Evolutionary conservation across 108 stramenopile species (phyloP).

Genomic region (Skeletonema marinoi): DNA sequence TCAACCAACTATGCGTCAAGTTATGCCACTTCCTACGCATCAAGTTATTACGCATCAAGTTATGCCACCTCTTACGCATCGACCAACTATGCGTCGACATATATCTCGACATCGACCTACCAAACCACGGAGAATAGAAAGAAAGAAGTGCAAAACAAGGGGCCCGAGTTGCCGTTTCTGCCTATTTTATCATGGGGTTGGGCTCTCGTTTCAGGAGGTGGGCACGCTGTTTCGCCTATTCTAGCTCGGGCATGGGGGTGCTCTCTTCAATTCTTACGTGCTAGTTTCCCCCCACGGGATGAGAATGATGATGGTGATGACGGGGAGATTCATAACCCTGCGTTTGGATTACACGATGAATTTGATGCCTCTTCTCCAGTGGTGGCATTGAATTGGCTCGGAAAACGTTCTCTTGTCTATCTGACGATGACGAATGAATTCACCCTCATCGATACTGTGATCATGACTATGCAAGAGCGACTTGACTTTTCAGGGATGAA

Average conservation of each 20-base stretch:
- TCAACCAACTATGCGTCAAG: not conserved
- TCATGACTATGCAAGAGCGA: slow-evolving; percentile 86
- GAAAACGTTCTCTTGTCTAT: slow-evolving; percentile 73
- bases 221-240: slow-evolving; percentile 71
- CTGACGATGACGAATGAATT: slow-evolving; percentile 75
- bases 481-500: slow-evolving; percentile 82
- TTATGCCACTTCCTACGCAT: slow-evolving; percentile 1
- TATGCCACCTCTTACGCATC: not conserved
- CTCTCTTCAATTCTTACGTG: slow-evolving; percentile 74
- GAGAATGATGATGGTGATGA: slow-evolving; percentile 34
- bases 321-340: slow-evolving; percentile 64
- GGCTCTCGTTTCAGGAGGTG: slow-evolving; percentile 82
- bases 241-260: slow-evolving; percentile 88
- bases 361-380: slow-evolving; percentile 76
- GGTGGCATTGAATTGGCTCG: slow-evolving; percentile 84
- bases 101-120: slow-evolving; percentile 33
- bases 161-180: slow-evolving; percentile 42
- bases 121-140: not conserved
- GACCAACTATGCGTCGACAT: slow-evolving; percentile 16
- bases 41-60: not conserved
- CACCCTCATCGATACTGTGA: slow-evolving; percentile 81
- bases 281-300: slow-evolving; percentile 57
- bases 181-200: slow-evolving; percentile 90
- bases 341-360: slow-evolving; percentile 86
- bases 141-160: not conserved